phyloP scores from a whole-genome alignment of 2,329 filamentous ascomycete species.

The Dactylonectria macrodidyma region DNA sequence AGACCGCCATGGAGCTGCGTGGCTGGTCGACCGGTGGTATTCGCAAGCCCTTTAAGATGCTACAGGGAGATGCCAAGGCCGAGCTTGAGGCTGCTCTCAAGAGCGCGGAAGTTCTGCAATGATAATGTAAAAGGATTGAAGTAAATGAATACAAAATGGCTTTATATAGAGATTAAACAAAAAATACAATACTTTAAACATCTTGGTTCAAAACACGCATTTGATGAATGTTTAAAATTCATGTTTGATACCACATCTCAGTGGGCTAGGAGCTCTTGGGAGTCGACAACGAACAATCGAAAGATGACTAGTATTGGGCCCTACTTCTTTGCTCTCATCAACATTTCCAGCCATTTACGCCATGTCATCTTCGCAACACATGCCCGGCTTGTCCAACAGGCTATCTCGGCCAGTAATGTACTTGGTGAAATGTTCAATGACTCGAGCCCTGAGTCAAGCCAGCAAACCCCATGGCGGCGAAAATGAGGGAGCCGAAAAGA shows the following conservation, averaged over 20 bases:
- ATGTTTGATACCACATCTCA: no score
- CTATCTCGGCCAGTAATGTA: no score
- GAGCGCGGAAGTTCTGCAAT: constrained; percentile 55
- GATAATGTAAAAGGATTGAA: constrained; percentile 1
- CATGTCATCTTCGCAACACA: no score
- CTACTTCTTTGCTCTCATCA: no score
- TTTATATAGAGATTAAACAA: constrained; percentile 8
- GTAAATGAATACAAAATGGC: background rate
- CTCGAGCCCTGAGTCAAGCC: background rate
- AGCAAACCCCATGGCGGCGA: background rate
- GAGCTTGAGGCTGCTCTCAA: constrained; percentile 56
- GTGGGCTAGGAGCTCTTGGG: no score
- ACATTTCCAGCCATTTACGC: no score
- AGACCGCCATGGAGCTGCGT: constrained; percentile 64
- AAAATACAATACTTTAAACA: background rate
- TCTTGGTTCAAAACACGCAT: no score
- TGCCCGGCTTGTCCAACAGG: no score
- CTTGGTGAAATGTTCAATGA: background rate
- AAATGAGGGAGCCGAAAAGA: background rate
- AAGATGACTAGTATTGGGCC: no score
- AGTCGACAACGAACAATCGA: no score
- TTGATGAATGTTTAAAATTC: no score
- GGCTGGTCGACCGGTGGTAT: constrained; percentile 62
- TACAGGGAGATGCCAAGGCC: constrained; percentile 45
- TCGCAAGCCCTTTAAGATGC: constrained; percentile 63